A percentile compares a stretch with the other conserved stretches of the same genome.
Evolutionary conservation across 345 rosid genomes (phyloP).

Genomic region (Cardiospermum halicacabum): DNA sequence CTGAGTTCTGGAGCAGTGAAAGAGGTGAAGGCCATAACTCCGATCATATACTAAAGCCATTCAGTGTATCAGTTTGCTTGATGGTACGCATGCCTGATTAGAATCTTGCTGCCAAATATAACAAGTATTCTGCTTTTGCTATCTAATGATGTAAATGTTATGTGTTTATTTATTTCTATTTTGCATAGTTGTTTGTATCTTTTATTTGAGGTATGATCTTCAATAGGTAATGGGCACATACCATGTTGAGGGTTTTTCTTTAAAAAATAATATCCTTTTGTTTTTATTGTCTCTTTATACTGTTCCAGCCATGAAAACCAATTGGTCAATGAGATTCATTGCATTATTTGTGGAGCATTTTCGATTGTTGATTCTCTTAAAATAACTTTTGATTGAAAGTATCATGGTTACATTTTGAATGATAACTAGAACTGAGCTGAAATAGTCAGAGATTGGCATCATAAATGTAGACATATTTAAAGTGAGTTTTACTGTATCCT

Average conservation of each 20-base stretch:
- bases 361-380: neutral
- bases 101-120: conserved; percentile 2
- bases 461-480: neutral
- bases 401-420: too few relatives aligned
- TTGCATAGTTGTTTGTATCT: neutral
- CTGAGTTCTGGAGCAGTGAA: conserved; percentile 34
- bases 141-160: neutral
- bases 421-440: neutral
- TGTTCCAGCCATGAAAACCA: neutral
- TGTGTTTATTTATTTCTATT: neutral
- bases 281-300: neutral
- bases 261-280: neutral
- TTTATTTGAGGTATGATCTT: neutral
- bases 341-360: neutral
- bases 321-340: neutral
- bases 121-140: neutral
- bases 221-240: neutral
- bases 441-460: neutral
- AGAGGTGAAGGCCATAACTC: conserved; percentile 35
- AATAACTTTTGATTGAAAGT: neutral
- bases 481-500: neutral
- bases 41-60: conserved; percentile 53
- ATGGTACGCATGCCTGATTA: conserved; percentile 38
- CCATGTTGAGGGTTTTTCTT: neutral
- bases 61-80: conserved; percentile 55